A percentile compares a stretch with the other conserved stretches of the same genome.
Conservation (phyloP, 495 filamentous ascomycete genomes). For the Talaromyces proteolyticus region DNA sequence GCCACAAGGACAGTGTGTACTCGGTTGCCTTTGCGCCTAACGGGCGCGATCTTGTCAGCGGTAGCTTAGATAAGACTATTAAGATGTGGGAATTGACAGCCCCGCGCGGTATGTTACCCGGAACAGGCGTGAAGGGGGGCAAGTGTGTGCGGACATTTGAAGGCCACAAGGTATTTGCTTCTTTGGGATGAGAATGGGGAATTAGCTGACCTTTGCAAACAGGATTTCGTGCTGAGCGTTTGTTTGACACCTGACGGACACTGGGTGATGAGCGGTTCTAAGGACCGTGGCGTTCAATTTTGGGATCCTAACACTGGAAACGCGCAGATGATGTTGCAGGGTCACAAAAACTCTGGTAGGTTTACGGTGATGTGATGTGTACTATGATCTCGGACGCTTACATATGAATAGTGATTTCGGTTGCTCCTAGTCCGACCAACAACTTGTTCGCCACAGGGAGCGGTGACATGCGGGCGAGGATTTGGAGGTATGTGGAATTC, state of each 20-base stretch:
- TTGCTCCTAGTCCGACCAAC: conserved; percentile 76
- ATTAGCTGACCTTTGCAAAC: conserved; percentile 10
- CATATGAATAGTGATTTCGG: conserved; percentile 67
- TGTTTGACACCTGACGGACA: conserved; percentile 80
- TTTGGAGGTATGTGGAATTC: conserved; percentile 64
- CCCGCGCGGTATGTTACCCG: conserved; percentile 55
- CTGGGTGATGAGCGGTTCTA: conserved; percentile 89
- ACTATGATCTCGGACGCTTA: no score
- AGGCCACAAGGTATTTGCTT: conserved; percentile 69
- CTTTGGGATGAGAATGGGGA: background rate
- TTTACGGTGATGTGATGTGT: no score
- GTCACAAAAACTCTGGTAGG: conserved; percentile 81
- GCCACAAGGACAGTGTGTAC: conserved; percentile 91
- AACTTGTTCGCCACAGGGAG: conserved; percentile 81
- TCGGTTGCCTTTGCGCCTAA: conserved; percentile 87
- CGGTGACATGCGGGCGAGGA: conserved; percentile 85
- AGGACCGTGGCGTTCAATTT: conserved; percentile 88
- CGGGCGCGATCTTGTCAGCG: conserved; percentile 80
- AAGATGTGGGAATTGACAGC: conserved; percentile 88
- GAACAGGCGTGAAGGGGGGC: conserved; percentile 63
- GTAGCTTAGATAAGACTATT: conserved; percentile 89
- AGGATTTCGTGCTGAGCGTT: conserved; percentile 90
- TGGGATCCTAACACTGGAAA: conserved; percentile 85
- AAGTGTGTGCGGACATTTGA: conserved; percentile 86
- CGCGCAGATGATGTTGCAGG: conserved; percentile 88